Percentiles rank a stretch among this genome's conserved stretches.
Evolutionary conservation across 176 grass and related monocot genomes (phyloP).

Genomic region (Avena eriantha): DNA sequence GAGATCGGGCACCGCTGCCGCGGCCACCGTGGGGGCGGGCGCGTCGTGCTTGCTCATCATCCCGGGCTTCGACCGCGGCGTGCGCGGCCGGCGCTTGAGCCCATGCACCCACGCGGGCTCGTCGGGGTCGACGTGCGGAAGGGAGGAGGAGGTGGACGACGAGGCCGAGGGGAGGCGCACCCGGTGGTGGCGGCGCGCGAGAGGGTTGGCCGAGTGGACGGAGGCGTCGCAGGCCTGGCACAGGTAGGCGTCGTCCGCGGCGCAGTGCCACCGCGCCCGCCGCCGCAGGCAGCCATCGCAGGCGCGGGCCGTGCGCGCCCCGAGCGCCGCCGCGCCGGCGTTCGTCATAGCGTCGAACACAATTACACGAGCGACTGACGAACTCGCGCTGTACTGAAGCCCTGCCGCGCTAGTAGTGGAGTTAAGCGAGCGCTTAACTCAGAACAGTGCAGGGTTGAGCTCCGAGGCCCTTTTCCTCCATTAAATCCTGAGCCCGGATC

Average conservation of each 20-base stretch:
- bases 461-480: slow-evolving; percentile 27
- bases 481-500: slow-evolving; percentile 21
- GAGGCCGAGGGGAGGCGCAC: slow-evolving; percentile 56
- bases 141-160: slow-evolving; percentile 16
- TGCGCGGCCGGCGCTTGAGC: slow-evolving; percentile 72
- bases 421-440: slow-evolving; percentile 42
- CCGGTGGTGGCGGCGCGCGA: slow-evolving; percentile 81
- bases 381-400: not conserved
- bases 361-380: not conserved
- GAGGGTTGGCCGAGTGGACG: slow-evolving; percentile 88
- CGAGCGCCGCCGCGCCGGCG: slow-evolving; percentile 49
- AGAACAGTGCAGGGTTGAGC: slow-evolving; percentile 43
- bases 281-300: slow-evolving; percentile 86
- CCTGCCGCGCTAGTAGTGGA: not conserved
- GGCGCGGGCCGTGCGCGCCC: slow-evolving; percentile 66
- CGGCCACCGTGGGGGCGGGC: not conserved
- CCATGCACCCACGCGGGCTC: slow-evolving; percentile 72
- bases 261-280: slow-evolving; percentile 78
- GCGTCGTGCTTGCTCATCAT: slow-evolving; percentile 36
- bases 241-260: slow-evolving; percentile 79
- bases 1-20: slow-evolving; percentile 62
- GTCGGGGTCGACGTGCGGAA: slow-evolving; percentile 29
- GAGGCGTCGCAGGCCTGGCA: slow-evolving; percentile 80
- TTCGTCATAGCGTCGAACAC: slow-evolving; percentile 47
- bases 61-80: slow-evolving; percentile 67